phyloP scores from a whole-genome alignment of 306 rosid species.

The Inga oerstediana region DNA sequence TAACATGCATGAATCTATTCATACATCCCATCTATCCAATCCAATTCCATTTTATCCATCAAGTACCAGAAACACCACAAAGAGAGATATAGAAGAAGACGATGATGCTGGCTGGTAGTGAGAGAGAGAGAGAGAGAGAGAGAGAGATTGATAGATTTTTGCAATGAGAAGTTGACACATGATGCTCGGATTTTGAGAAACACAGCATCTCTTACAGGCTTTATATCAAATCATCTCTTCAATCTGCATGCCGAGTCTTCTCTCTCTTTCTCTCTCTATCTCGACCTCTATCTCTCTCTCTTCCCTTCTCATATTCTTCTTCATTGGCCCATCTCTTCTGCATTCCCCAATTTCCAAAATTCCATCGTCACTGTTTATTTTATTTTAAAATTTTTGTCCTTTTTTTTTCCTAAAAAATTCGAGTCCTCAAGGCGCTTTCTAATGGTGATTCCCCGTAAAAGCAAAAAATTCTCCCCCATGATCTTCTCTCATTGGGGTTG shows the following conservation, averaged over 20 bases:
- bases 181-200: constrained; percentile 83
- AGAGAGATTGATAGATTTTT: constrained; percentile 49
- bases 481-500: constrained; percentile 41
- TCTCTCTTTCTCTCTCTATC: neutral
- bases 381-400: neutral
- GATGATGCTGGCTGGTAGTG: constrained; percentile 5
- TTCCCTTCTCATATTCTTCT: constrained; percentile 20
- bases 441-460: constrained; percentile 35
- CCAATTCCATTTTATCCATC: constrained; percentile 47
- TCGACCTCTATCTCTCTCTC: neutral
- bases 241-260: constrained; percentile 57
- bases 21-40: constrained; percentile 54
- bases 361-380: neutral
- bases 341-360: constrained; percentile 30
- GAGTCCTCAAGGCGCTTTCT: constrained; percentile 9
- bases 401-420: neutral
- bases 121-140: neutral
- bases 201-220: constrained; percentile 48
- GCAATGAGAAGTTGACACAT: constrained; percentile 80
- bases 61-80: constrained; percentile 39
- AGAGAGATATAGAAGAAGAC: neutral
- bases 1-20: constrained; percentile 48
- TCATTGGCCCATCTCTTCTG: constrained; percentile 33
- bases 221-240: constrained; percentile 66
- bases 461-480: constrained; percentile 38